phyloP scores from a whole-genome alignment of 371 early-diverging fungal genomes.

The Lichtheimia corymbifera region DNA sequence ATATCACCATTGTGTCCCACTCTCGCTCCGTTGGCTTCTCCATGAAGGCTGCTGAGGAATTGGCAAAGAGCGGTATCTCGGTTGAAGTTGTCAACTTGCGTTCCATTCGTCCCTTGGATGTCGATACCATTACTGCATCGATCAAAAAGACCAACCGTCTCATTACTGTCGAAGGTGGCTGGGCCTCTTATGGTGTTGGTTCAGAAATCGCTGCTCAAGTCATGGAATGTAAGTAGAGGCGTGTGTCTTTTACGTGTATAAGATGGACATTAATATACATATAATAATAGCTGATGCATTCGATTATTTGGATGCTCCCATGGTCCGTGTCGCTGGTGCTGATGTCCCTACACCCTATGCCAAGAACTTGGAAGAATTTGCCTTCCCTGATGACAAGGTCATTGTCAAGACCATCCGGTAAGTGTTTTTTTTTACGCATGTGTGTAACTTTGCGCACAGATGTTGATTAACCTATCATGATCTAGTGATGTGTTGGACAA shows the following conservation, averaged over 20 bases:
- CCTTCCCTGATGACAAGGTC: conserved; percentile 87
- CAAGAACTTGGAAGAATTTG: conserved; percentile 87
- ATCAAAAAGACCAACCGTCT: conserved; percentile 98
- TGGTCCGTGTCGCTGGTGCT: conserved; percentile 94
- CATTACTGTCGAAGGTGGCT: conserved; percentile 97
- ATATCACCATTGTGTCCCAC: conserved; percentile 96
- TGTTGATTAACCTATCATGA: background rate
- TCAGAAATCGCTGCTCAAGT: conserved; percentile 96
- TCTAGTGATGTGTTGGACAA: conserved; percentile 15
- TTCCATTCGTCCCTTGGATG: conserved; percentile 97
- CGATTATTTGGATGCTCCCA: conserved; percentile 94
- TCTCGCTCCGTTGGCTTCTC: conserved; percentile 89
- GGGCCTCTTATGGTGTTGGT: conserved; percentile 97
- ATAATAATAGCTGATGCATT: conserved; percentile 86
- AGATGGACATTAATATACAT: background rate
- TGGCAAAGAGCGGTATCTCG: conserved; percentile 84
- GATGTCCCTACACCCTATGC: conserved; percentile 99
- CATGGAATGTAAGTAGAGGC: conserved; percentile 73
- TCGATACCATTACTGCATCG: conserved; percentile 86
- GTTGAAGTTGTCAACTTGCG: conserved; percentile 98
- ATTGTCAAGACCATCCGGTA: conserved; percentile 69
- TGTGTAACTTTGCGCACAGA: background rate
- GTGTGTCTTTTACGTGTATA: background rate
- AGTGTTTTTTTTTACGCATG: background rate
- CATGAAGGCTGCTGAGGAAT: conserved; percentile 89